These are phyloP conservation scores for Xerophyta viscosa DNA, from an alignment of 106 monocot species.

Conservation along the genomic window DNA sequence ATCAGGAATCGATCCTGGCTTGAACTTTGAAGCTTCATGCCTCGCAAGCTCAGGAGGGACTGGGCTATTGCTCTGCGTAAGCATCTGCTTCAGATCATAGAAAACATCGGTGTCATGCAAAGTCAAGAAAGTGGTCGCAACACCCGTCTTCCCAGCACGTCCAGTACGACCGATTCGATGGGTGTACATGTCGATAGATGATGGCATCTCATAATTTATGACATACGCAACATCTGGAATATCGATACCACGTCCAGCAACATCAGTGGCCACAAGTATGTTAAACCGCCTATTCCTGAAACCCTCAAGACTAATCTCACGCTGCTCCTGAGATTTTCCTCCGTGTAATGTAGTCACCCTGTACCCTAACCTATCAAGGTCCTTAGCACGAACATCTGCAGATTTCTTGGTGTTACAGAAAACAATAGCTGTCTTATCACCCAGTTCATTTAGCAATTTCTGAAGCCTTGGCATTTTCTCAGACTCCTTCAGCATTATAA, in stretches of 20 bases:
- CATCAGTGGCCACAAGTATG: constrained; percentile 93
- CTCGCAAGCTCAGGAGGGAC: constrained; percentile 93
- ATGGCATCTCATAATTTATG: constrained; percentile 95
- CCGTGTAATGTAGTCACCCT: constrained; percentile 88
- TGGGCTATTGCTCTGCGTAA: constrained; percentile 81
- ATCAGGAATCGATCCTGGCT: constrained; percentile 83
- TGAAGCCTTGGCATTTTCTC: constrained; percentile 82
- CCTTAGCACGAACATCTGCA: constrained; percentile 78
- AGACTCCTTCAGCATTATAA: constrained; percentile 83
- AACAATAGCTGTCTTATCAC: constrained; percentile 90
- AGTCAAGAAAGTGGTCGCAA: constrained; percentile 88
- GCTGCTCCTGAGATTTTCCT: constrained; percentile 93
- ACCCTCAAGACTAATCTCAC: constrained; percentile 96
- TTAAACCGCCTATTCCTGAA: constrained; percentile 83
- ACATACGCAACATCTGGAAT: constrained; percentile 98
- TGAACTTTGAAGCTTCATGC: constrained; percentile 95
- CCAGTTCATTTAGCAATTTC: constrained; percentile 77
- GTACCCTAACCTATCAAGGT: constrained; percentile 76
- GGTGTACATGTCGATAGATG: constrained; percentile 75
- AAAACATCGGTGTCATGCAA: constrained; percentile 81
- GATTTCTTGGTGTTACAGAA: constrained; percentile 95
- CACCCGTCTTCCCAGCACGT: constrained; percentile 89
- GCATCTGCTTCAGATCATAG: constrained; percentile 98
- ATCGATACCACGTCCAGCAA: constrained; percentile 96
- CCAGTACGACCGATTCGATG: constrained; percentile 97